phyloP scores from a whole-genome alignment of 495 filamentous ascomycete genomes.

The Venustampulla echinocandica region DNA sequence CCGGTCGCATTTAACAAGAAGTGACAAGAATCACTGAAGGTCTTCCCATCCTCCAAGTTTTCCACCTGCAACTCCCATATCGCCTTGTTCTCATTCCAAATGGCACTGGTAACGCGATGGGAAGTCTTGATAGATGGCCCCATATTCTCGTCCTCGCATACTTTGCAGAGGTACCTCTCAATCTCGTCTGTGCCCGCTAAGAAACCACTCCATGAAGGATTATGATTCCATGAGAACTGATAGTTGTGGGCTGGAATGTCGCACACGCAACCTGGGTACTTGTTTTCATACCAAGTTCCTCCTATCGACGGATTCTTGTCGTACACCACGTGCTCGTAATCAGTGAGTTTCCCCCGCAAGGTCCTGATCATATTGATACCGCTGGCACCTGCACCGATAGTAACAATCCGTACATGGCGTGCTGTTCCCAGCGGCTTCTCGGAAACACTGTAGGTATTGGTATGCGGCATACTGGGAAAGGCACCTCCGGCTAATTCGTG shows the following conservation, averaged over 20 bases:
- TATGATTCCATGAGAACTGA: slow-evolving; percentile 47
- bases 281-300: slow-evolving; percentile 53
- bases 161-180: slow-evolving; percentile 43
- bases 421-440: slow-evolving; percentile 4
- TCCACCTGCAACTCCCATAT: slow-evolving; percentile 8
- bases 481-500: not conserved
- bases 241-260: slow-evolving; percentile 49
- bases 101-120: slow-evolving; percentile 4
- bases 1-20: slow-evolving; percentile 12
- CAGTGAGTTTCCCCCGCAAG: slow-evolving; percentile 11
- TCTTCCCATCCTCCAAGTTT: not conserved
- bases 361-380: slow-evolving; percentile 8
- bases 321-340: slow-evolving; percentile 53
- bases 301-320: slow-evolving; percentile 67
- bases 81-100: slow-evolving; percentile 8
- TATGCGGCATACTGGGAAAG: not conserved
- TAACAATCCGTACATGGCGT: slow-evolving; percentile 9
- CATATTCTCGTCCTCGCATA: slow-evolving; percentile 48
- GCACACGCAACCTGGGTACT: slow-evolving; percentile 47
- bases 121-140: slow-evolving; percentile 34
- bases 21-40: slow-evolving; percentile 9
- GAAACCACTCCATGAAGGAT: slow-evolving; percentile 51
- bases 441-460: not conserved
- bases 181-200: slow-evolving; percentile 51
- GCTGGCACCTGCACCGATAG: slow-evolving; percentile 11